Evolutionary conservation across 2,329 filamentous ascomycete species (phyloP), one percentile per base, ranked within the genome.

Genomic region (Ophiocordyceps unilateralis): DNA sequence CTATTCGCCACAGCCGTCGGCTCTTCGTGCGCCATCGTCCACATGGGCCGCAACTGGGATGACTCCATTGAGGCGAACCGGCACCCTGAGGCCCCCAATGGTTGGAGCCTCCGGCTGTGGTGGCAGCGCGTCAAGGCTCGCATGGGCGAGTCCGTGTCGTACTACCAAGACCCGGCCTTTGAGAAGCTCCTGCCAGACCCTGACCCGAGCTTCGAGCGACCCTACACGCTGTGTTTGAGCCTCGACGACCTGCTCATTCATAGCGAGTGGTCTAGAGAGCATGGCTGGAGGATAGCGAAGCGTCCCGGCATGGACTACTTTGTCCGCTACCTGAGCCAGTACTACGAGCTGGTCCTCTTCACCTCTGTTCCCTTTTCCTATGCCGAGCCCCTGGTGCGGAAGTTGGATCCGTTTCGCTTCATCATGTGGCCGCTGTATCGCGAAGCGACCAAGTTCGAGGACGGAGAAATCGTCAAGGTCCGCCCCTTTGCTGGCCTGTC

Each of bases 261-360:
- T 65, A 93, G 84, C 56, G 86, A 94, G 59, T 98, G 91, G 91
- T 76, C 78, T 21, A 77, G 89, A 45, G 85, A 96, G 59, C 83
- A 95, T 57, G 91, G 91, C 46, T 98, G 91, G 87, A 78, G 89
- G 51, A 74, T 93, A 47, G 91, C 91, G 23, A 98, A 98, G 68
- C 77, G 91, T 41, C 91, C 91, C 30, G 91, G 91, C 39, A 76
- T 93, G 47, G 91, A 98, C 65, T 98, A 98, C 67, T 98, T 98
- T 67, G 67, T 98, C 49, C 84, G 85, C 56, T 98, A 98, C 61
- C 74, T 98, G 41, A 89, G 84, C 63, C 88, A 95, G 62, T 96
- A 98, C 71, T 98, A 95, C 58, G 91, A 98, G 62, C 71, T 98
- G 43, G 91, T 96, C 42, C 77, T 98, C 49, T 98, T 96, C 67